Conservation (phyloP, 164 flowering plant genomes). For the Aristolochia contorta region DNA sequence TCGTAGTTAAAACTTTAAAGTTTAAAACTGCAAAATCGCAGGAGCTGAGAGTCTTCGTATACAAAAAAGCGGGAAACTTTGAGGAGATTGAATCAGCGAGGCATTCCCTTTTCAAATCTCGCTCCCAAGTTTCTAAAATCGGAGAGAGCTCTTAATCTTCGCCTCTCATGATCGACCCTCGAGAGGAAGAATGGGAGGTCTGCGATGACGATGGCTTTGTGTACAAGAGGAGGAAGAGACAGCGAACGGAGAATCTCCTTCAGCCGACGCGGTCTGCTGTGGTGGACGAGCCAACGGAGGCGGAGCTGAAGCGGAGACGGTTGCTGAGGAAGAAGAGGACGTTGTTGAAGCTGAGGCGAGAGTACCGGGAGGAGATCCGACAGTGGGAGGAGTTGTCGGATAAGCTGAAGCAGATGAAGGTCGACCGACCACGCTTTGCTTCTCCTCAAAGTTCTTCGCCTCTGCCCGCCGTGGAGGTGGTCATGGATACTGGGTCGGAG, state of each 20-base stretch:
- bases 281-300: constrained; percentile 20
- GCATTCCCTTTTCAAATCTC: constrained; percentile 1
- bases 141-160: not conserved
- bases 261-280: constrained; percentile 17
- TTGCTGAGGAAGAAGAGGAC: constrained; percentile 38
- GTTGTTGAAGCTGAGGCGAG: constrained; percentile 33
- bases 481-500: constrained; percentile 5
- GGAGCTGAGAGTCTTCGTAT: no score
- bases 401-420: constrained; percentile 34
- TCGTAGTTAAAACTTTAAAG: no score
- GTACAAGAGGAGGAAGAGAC: constrained; percentile 44
- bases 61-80: no score
- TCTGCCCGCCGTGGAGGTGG: not conserved
- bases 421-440: constrained; percentile 6
- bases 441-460: constrained; percentile 3
- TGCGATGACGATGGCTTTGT: constrained; percentile 73
- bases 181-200: constrained; percentile 49
- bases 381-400: constrained; percentile 56
- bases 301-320: constrained; percentile 24
- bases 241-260: not conserved
- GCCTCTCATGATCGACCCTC: not conserved
- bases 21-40: no score
- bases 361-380: constrained; percentile 41
- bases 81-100: constrained; percentile 10
- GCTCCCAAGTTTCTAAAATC: not conserved